Evolutionary conservation across 176 grass and related monocot genomes (phyloP).

Genomic region (Phragmites australis): DNA sequence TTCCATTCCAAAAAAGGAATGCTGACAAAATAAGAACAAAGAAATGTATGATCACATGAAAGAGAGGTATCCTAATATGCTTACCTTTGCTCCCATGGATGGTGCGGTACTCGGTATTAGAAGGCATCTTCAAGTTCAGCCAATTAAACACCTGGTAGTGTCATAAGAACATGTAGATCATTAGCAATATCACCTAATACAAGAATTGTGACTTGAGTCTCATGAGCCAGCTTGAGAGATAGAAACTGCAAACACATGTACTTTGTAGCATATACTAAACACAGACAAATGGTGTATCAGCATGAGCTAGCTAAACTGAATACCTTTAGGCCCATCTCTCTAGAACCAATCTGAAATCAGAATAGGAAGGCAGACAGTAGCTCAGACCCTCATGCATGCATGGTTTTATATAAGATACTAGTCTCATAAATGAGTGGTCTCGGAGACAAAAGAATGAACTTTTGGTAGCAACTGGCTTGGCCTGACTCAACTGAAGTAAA

Average conservation of each 20-base stretch:
- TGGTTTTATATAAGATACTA: constrained; percentile 61
- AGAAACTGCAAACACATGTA: constrained; percentile 42
- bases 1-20: constrained; percentile 15
- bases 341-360: constrained; percentile 47
- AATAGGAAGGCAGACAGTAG: constrained; percentile 49
- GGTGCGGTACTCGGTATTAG: constrained; percentile 56
- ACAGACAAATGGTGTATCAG: constrained; percentile 21
- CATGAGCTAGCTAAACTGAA: constrained; percentile 36
- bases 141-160: constrained; percentile 70
- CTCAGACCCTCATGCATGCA: constrained; percentile 40
- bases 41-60: constrained; percentile 29
- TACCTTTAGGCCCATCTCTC: constrained; percentile 82
- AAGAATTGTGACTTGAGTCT: constrained; percentile 33
- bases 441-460: constrained; percentile 64
- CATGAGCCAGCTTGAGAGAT: constrained; percentile 20
- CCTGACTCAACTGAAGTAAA: constrained; percentile 58
- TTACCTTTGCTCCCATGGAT: constrained; percentile 61
- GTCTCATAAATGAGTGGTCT: constrained; percentile 66
- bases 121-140: constrained; percentile 73
- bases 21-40: constrained; percentile 31
- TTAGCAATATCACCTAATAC: constrained; percentile 32
- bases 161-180: constrained; percentile 44
- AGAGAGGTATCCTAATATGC: constrained; percentile 21
- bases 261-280: constrained; percentile 34
- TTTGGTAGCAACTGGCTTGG: constrained; percentile 65